phyloP scores from a whole-genome alignment of 2,329 filamentous ascomycete species.

The Trichoderma gracile region DNA sequence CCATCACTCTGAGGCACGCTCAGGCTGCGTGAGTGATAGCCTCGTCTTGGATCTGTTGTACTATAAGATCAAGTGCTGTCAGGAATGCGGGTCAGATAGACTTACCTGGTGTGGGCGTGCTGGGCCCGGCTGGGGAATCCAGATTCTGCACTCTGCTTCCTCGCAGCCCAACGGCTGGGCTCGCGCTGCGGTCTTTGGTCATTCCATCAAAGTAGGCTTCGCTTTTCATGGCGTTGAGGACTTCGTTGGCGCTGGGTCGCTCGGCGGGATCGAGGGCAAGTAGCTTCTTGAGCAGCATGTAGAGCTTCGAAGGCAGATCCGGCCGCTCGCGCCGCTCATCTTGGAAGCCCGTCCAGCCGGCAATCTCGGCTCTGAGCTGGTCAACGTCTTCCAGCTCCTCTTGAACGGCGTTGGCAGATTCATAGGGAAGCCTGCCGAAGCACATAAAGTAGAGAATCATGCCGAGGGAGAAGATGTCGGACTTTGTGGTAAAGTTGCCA shows the following conservation, averaged over 20 bases:
- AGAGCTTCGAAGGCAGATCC: constrained; percentile 83
- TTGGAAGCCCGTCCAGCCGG: constrained; percentile 82
- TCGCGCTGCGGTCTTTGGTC: constrained; percentile 39
- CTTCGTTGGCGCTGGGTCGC: constrained; percentile 82
- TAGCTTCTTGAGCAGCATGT: constrained; percentile 77
- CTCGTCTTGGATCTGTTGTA: constrained; percentile 36
- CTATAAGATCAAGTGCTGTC: constrained; percentile 37
- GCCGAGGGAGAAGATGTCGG: constrained; percentile 95
- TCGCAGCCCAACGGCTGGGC: constrained; percentile 44
- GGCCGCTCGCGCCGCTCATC: constrained; percentile 72
- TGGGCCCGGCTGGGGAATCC: constrained; percentile 53
- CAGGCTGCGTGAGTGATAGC: constrained; percentile 26
- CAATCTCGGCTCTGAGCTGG: constrained; percentile 79
- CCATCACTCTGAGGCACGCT: constrained; percentile 15
- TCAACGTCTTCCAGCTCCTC: constrained; percentile 94
- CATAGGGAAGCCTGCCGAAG: constrained; percentile 85
- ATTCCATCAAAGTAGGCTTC: constrained; percentile 55
- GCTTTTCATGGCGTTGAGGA: constrained; percentile 73
- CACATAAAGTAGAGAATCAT: constrained; percentile 99
- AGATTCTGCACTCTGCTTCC: constrained; percentile 55
- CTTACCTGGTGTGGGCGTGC: constrained; percentile 52
- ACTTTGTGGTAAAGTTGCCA: constrained; percentile 95
- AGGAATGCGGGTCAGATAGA: constrained; percentile 11
- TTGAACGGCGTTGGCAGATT: constrained; percentile 76
- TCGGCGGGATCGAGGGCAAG: constrained; percentile 74